Evolutionary conservation across 805 yeast genomes (phyloP), one percentile per base, ranked within the genome.

Genomic region (Pichia californica): DNA sequence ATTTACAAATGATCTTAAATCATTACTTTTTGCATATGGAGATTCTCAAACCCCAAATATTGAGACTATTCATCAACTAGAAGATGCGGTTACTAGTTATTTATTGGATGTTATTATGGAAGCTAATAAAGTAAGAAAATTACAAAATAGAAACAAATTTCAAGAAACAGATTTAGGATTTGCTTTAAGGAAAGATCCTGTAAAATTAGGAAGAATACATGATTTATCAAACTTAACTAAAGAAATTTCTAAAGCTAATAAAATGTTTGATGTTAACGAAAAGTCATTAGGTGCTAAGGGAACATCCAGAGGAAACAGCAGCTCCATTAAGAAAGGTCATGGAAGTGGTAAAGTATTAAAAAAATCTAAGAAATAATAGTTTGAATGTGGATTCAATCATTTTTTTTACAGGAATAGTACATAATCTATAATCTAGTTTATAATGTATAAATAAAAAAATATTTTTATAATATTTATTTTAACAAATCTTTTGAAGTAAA

Each of bases 101-200:
- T 60, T 83, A 32, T 71, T 75, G 3, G 83, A 78, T 53, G 68
- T 82, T 10, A 63, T 64, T 16, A 50, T 56, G 41, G 57, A 68
- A 69, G 87, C 64, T 64, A 76, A 50, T 73, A 74, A 50, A 77
- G 82, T 14, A 56, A 69, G 48, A 55, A 71, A 20, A 67, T 71
- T 50, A 70, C 86, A 29, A 63, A 52, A 53, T 1, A 66, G 88
- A 31, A 76, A 70, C 47, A 83, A 82, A 60, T 70, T 83, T 50
- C 79, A 77, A 50, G 77, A 83, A 15, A 88, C 82, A 34, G 89
- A 83, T 55, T 77, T 83, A 63, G 78, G 76, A 57, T 83, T 81
- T 60, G 85, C 83, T 0, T 59, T 84, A 40, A 63, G 88, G 36
- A 72, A 71, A 43, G 91, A 83, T 53, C 77, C 81, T 2, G 65